Percentiles rank a stretch among this genome's conserved stretches.
phyloP scores from a whole-genome alignment of 768 basidiomycete genomes.

The Hypholoma fasciculare region DNA sequence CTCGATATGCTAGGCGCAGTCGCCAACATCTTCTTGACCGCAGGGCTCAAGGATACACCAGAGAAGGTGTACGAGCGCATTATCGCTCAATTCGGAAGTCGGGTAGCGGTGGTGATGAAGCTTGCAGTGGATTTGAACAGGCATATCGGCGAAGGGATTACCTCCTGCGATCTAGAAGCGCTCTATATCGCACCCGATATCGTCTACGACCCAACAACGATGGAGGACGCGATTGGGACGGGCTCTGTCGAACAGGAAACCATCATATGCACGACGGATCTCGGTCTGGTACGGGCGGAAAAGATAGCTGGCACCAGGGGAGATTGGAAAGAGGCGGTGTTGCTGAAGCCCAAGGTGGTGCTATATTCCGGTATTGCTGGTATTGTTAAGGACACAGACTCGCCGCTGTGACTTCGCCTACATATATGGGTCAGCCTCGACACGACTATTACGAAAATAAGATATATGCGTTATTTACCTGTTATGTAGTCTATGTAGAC shows the following conservation, averaged over 20 bases:
- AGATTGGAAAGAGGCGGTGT: conserved; percentile 48
- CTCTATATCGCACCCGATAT: conserved; percentile 44
- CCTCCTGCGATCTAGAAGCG: conserved; percentile 56
- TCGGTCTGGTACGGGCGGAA: conserved; percentile 47
- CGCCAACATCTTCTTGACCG: conserved; percentile 39
- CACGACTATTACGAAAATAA: not conserved
- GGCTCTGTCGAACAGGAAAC: conserved; percentile 23
- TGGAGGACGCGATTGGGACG: conserved; percentile 45
- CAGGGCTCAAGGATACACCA: conserved; percentile 32
- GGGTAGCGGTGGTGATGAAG: conserved; percentile 41
- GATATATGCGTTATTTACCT: not conserved
- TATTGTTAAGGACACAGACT: conserved; percentile 20
- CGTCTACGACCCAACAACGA: conserved; percentile 35
- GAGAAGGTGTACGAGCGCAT: conserved; percentile 37
- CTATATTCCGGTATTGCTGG: conserved; percentile 42
- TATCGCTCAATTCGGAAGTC: conserved; percentile 40
- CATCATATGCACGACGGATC: conserved; percentile 57
- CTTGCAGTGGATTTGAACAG: conserved; percentile 52
- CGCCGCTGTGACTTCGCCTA: not conserved
- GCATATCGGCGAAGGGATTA: conserved; percentile 59
- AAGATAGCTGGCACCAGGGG: conserved; percentile 37
- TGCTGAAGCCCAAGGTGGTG: conserved; percentile 58
- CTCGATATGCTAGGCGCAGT: conserved; percentile 38
- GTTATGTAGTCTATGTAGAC: not conserved
- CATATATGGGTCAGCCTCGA: not conserved